Evolutionary conservation across 495 filamentous ascomycete species (phyloP).

Genomic region (Tuber indicum): DNA sequence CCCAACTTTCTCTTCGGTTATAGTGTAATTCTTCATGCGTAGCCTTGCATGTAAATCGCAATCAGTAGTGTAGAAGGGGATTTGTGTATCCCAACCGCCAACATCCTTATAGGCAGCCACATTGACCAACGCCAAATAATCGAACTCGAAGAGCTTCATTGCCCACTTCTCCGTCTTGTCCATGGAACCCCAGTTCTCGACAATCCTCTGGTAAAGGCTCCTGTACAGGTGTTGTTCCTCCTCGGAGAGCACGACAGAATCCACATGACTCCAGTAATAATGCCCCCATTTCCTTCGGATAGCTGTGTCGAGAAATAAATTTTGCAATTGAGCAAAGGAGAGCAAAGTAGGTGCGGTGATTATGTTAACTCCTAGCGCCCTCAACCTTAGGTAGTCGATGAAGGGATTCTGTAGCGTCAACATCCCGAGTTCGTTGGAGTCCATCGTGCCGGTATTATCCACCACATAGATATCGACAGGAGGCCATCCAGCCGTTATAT

Average conservation of each 20-base stretch:
- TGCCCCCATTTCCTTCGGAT: constrained; percentile 49
- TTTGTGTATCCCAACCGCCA: constrained; percentile 56
- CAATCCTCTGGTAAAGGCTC: constrained; percentile 50
- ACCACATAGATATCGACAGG: constrained; percentile 55
- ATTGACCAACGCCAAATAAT: constrained; percentile 55
- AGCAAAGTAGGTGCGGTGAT: constrained; percentile 54
- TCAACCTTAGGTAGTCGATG: constrained; percentile 53
- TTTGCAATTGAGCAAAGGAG: constrained; percentile 58
- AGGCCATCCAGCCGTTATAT: constrained; percentile 59
- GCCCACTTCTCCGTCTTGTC: constrained; percentile 45
- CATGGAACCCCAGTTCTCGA: constrained; percentile 45
- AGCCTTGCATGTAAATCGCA: constrained; percentile 55
- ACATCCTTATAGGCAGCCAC: constrained; percentile 50
- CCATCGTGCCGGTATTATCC: constrained; percentile 59
- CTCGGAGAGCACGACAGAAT: constrained; percentile 52
- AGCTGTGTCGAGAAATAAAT: constrained; percentile 52
- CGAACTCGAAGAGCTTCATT: constrained; percentile 54
- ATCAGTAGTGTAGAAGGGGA: constrained; percentile 58
- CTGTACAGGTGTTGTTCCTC: constrained; percentile 49
- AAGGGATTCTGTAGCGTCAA: constrained; percentile 56
- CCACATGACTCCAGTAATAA: constrained; percentile 60
- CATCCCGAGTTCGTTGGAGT: constrained; percentile 50
- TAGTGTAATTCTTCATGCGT: constrained; percentile 50
- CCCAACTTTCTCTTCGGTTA: constrained; percentile 47
- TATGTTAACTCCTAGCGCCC: constrained; percentile 52